Percentiles rank a stretch among this genome's conserved stretches.
Evolutionary conservation across 768 basidiomycete genomes (phyloP).

Genomic region (Austroboletus festivus): DNA sequence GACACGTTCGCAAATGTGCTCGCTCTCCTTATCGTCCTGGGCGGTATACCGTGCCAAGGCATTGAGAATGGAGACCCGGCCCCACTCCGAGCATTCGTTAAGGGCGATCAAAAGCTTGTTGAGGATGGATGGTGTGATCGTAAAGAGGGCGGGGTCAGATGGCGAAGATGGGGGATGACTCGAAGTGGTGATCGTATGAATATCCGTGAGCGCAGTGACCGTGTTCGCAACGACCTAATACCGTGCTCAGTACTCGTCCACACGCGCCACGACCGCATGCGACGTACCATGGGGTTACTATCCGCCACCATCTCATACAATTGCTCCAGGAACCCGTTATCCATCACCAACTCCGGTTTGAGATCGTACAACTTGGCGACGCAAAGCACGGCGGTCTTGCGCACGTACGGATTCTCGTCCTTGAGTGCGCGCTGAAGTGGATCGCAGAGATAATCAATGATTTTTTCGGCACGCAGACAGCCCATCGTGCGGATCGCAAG

Average conservation of each 20-base stretch:
- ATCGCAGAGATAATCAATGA: conserved; percentile 97
- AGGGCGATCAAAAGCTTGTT: conserved; percentile 91
- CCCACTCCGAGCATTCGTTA: conserved; percentile 99
- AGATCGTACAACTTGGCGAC: conserved; percentile 98
- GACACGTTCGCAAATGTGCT: conserved; percentile 98
- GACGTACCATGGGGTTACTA: conserved; percentile 89
- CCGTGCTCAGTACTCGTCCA: not conserved
- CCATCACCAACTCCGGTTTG: conserved; percentile 91
- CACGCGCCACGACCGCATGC: not conserved
- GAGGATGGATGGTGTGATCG: conserved; percentile 78
- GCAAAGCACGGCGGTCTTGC: conserved; percentile 95
- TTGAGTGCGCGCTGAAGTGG: conserved; percentile 87
- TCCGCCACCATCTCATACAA: conserved; percentile 92
- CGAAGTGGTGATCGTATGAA: conserved; percentile 69
- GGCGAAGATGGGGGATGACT: conserved; percentile 47
- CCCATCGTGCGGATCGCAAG: conserved; percentile 98
- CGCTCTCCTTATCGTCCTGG: conserved; percentile 89
- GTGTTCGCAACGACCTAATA: conserved; percentile 96
- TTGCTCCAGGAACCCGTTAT: conserved; percentile 89
- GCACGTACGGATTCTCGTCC: conserved; percentile 97
- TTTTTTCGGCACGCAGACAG: conserved; percentile 95
- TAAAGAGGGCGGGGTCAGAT: conserved; percentile 67
- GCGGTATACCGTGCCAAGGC: conserved; percentile 82
- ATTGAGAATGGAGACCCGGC: conserved; percentile 88
- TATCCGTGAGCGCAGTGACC: conserved; percentile 88